Base-by-base conservation (phyloP, 345 rosid species). In the Eucalyptus marginata region DNA sequence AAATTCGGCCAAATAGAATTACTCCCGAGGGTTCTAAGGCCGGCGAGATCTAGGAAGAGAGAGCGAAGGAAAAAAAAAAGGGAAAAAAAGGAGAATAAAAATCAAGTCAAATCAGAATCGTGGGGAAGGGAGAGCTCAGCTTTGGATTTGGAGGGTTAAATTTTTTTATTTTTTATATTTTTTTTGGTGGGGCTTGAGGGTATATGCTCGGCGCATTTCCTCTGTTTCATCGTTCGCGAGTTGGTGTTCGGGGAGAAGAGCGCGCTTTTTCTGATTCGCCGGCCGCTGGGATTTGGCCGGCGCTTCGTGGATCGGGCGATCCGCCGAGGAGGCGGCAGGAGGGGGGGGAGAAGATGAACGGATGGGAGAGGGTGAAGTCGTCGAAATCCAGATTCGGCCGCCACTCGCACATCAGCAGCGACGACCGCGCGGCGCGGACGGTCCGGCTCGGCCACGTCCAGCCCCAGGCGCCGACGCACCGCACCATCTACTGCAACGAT, bases 381-480 rank as follows among this genome's bases (percentile, higher is more conserved):
- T 93, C 96, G 88, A 90, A 91, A 84, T 91, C 95, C 91, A 89
- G 93, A 83, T 88, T 91, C 47, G 89, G 91, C 85, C 92, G 94
- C 52, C 90, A 90, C 83, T 91, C 94, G 36, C 62, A 44, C 18
- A 91, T 90, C 40, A 71, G 92, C 86, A 90, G 89, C 49, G 90
- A 92, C 86, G 92, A 88, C 87, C 96, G 91, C 25, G 50, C 91
- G 33, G 91, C 97, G 54, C 94, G 95, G 25, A 96, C 99, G 91
- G 98, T 96, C 56, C 95, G 97, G 89, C 96, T 97, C 50, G 99
- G 99, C 62, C 95, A 95, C 47, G 95, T 98, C 86, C 99, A 96
- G 92, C 99, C 99, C 17, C 99, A 97, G 94, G 97, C 99, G n/a
- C 99, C 99, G 18, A 90, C 92, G 91, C 90, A 94, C 87, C 99